phyloP scores from a whole-genome alignment of 805 yeast genomes.

The Starmerella gropengiesseri region DNA sequence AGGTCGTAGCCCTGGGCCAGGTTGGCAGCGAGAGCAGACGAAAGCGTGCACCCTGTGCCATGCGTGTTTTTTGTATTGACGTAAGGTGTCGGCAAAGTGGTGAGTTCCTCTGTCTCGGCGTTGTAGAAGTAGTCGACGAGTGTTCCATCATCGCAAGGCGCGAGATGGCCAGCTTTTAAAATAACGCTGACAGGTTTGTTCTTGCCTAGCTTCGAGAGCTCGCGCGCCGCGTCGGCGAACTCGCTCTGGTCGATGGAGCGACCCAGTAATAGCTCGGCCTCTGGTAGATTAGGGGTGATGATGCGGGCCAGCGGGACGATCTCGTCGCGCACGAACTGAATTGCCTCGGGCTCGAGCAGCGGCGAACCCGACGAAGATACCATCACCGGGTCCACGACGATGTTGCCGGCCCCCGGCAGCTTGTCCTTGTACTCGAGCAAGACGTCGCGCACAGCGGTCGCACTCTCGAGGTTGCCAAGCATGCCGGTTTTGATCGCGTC shows the following conservation, averaged over 20 bases:
- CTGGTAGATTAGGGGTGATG: conserved; percentile 66
- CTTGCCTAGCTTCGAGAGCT: conserved; percentile 23
- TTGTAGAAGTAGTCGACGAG: conserved; percentile 20
- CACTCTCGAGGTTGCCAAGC: conserved; percentile 45
- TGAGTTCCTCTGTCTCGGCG: conserved; percentile 37
- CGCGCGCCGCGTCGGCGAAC: conserved; percentile 18
- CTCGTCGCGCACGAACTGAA: conserved; percentile 35
- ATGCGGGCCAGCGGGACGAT: conserved; percentile 46
- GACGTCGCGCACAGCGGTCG: conserved; percentile 35
- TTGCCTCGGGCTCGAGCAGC: conserved; percentile 40
- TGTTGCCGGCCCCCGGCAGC: conserved; percentile 7
- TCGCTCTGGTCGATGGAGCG: conserved; percentile 10
- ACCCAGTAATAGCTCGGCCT: conserved; percentile 37
- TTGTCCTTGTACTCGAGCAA: conserved; percentile 11
- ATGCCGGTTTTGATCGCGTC: conserved; percentile 73
- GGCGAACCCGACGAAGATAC: conserved; percentile 67
- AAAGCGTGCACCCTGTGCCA: conserved; percentile 85
- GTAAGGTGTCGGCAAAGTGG: conserved; percentile 41
- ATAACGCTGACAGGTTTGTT: conserved; percentile 33
- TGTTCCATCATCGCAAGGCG: conserved; percentile 5
- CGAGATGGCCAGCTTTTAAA: conserved; percentile 74
- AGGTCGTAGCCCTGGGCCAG: conserved; percentile 46
- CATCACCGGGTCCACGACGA: conserved; percentile 71
- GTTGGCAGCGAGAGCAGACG: conserved; percentile 69
- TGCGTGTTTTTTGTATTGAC: conserved; percentile 49